Evolutionary conservation across 225 moss, liverwort and hornwort genomes (phyloP).

Genomic region (Polytrichum formosum): DNA sequence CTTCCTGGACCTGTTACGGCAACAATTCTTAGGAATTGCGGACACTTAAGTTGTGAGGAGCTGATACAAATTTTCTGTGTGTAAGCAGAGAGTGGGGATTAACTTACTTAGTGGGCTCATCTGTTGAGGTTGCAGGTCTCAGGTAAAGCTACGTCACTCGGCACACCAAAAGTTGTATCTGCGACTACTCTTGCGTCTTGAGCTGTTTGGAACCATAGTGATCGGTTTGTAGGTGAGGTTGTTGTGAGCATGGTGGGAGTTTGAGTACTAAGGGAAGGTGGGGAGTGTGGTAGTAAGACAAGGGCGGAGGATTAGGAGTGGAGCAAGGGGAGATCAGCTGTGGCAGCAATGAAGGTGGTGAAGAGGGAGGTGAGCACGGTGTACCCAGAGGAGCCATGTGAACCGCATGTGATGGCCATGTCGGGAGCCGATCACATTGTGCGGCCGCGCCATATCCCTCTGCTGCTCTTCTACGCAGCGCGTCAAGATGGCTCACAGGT

Average conservation of each 20-base stretch:
- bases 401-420: conserved; percentile 22
- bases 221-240: neutral
- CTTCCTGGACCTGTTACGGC: too few relatives aligned
- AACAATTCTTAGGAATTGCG: too few relatives aligned
- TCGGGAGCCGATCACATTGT: conserved; percentile 27
- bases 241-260: neutral
- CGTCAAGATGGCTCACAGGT: conserved; percentile 18
- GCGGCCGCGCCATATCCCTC: conserved; percentile 18
- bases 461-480: conserved; percentile 15
- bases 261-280: neutral
- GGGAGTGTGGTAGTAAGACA: neutral
- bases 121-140: too few relatives aligned
- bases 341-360: conserved; percentile 15
- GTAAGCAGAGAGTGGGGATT: too few relatives aligned
- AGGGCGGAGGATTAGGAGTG: neutral
- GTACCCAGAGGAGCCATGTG: conserved; percentile 10
- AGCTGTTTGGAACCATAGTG: too few relatives aligned
- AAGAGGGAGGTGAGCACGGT: conserved; percentile 21
- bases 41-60: too few relatives aligned
- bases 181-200: too few relatives aligned
- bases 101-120: too few relatives aligned
- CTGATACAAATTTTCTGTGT: too few relatives aligned
- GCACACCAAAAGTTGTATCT: too few relatives aligned
- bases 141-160: too few relatives aligned
- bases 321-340: neutral